A percentile compares a stretch with the other conserved stretches of the same genome.
These are phyloP conservation scores for Smittium mucronatum DNA, from an alignment of 371 early-diverging fungal genomes.

Conservation along the genomic window DNA sequence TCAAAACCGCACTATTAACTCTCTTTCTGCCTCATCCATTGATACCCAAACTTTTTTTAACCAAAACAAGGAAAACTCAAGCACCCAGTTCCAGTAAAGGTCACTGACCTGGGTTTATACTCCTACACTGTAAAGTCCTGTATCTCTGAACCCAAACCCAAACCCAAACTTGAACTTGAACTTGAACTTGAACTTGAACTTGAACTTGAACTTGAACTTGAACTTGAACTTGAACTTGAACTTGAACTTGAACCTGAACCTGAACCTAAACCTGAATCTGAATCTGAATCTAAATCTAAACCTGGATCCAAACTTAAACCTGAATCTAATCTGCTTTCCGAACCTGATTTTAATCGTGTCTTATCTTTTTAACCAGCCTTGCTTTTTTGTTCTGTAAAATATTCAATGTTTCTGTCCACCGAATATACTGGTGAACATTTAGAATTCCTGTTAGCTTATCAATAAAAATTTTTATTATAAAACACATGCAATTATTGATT, in stretches of 20 bases:
- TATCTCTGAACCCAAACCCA: not conserved
- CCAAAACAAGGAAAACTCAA: constrained; percentile 9
- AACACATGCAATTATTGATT: constrained; percentile 14
- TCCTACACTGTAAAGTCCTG: not conserved
- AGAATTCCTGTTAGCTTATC: constrained; percentile 11
- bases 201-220: not conserved
- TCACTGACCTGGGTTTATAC: constrained; percentile 9
- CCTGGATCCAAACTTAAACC: not conserved
- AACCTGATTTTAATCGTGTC: not conserved
- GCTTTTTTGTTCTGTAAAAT: too few species aligned
- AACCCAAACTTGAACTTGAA: not conserved
- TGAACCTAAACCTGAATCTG: not conserved
- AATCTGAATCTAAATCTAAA: not conserved
- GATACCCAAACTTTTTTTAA: not conserved
- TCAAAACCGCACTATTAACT: not conserved
- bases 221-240: not conserved
- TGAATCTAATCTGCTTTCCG: not conserved
- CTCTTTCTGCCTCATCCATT: not conserved
- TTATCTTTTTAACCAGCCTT: too few species aligned
- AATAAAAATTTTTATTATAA: not conserved
- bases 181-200: not conserved
- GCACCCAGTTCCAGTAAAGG: constrained; percentile 7
- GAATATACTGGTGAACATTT: too few species aligned
- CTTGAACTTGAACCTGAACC: not conserved
- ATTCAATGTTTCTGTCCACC: too few species aligned